Conservation (phyloP, 345 rosid species). For the Brassica incana region DNA sequence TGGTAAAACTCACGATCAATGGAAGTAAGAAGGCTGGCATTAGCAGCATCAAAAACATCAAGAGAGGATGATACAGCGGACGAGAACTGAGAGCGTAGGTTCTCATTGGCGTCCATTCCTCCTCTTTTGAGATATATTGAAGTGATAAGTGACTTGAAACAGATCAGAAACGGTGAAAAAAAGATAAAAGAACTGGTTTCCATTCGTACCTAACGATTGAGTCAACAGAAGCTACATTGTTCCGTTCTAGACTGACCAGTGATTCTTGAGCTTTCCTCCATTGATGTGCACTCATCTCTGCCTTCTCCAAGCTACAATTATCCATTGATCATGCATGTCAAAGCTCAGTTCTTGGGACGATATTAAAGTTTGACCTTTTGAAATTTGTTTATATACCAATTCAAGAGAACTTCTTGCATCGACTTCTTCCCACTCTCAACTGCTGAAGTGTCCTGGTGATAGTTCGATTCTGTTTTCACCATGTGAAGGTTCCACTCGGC, state of each 20-base stretch:
- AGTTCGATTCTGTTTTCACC: conserved; percentile 75
- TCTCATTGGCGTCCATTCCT: conserved; percentile 78
- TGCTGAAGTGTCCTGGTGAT: conserved; percentile 65
- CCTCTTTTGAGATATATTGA: conserved; percentile 51
- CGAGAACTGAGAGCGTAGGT: conserved; percentile 59
- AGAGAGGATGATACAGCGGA: conserved; percentile 75
- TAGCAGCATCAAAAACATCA: conserved; percentile 62
- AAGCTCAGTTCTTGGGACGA: background rate
- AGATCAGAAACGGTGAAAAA: background rate
- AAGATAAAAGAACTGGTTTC: background rate
- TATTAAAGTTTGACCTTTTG: background rate
- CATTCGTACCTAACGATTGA: conserved; percentile 73
- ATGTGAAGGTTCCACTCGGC: conserved; percentile 78
- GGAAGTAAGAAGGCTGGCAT: conserved; percentile 64
- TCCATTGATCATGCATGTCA: conserved; percentile 3
- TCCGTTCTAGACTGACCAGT: conserved; percentile 69
- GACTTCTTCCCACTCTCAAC: conserved; percentile 78
- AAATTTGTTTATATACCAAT: conserved; percentile 52
- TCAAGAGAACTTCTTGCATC: conserved; percentile 74
- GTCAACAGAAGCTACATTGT: conserved; percentile 82
- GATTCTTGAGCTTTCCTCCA: conserved; percentile 93
- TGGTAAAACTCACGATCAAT: conserved; percentile 64
- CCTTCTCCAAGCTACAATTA: conserved; percentile 66
- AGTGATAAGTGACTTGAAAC: conserved; percentile 9
- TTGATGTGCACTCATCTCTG: conserved; percentile 72